Percentiles rank a stretch among this genome's conserved stretches.
These are phyloP conservation scores for Skeletonema costatum DNA, from an alignment of 108 stramenopile genomes.

Conservation along the genomic window DNA sequence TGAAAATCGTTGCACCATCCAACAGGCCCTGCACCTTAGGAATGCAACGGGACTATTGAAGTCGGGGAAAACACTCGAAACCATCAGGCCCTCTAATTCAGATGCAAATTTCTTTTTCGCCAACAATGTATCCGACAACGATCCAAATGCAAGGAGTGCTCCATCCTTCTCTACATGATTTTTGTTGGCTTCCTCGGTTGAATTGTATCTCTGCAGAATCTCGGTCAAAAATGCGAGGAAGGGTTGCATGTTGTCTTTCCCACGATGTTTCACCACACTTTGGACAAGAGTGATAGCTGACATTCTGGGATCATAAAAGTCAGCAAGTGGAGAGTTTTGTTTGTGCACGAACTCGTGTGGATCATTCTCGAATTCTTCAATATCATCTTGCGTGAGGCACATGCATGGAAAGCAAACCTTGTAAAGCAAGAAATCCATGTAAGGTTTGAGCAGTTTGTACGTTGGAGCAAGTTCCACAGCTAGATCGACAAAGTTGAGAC, in stretches of 20 bases:
- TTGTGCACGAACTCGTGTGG: constrained; percentile 96
- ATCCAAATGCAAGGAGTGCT: constrained; percentile 89
- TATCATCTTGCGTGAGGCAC: constrained; percentile 86
- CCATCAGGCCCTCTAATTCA: constrained; percentile 86
- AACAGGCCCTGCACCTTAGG: constrained; percentile 92
- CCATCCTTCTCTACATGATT: constrained; percentile 95
- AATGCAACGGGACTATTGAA: constrained; percentile 92
- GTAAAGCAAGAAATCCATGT: constrained; percentile 96
- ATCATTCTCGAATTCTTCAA: constrained; percentile 94
- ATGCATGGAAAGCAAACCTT: constrained; percentile 96
- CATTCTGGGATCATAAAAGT: constrained; percentile 94
- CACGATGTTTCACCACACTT: constrained; percentile 91
- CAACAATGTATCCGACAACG: constrained; percentile 75
- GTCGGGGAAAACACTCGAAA: constrained; percentile 92
- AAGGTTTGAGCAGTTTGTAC: constrained; percentile 97
- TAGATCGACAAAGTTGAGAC: constrained; percentile 90
- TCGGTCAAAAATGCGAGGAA: constrained; percentile 82
- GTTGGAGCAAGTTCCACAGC: constrained; percentile 93
- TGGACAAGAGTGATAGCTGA: constrained; percentile 93
- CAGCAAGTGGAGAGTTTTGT: constrained; percentile 92
- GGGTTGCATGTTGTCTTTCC: constrained; percentile 89
- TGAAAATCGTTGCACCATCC: constrained; percentile 93
- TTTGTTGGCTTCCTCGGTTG: constrained; percentile 64
- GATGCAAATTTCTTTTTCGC: constrained; percentile 80
- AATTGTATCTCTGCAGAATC: constrained; percentile 80